phyloP scores from a whole-genome alignment of 2,329 filamentous ascomycete species.

The Calonectria fujianensis region DNA sequence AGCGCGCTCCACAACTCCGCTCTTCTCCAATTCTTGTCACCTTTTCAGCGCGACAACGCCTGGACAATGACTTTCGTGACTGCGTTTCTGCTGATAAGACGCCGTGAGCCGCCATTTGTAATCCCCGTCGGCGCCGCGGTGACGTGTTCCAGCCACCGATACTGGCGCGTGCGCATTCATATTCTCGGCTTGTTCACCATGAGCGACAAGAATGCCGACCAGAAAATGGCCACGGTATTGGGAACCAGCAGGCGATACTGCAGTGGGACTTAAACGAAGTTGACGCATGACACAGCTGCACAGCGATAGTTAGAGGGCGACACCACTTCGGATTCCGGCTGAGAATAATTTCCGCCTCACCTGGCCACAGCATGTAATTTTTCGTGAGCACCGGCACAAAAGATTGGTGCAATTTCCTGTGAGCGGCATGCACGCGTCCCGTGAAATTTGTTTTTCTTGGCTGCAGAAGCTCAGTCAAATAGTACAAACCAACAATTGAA shows the following conservation, averaged over 20 bases:
- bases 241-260: constrained; percentile 22
- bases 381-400: constrained; percentile 1
- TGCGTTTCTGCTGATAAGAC: not conserved
- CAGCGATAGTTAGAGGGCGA: not conserved
- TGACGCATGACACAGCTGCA: constrained; percentile 11
- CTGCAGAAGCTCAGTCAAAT: constrained; percentile 5
- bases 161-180: not conserved
- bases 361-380: constrained; percentile 22
- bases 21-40: not conserved
- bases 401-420: not conserved
- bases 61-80: not conserved
- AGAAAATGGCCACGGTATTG: constrained; percentile 20
- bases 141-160: not conserved
- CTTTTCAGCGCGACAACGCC: not conserved
- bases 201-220: constrained; percentile 19
- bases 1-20: constrained; percentile 8
- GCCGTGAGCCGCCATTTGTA: not conserved
- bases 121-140: not conserved
- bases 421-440: not conserved
- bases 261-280: constrained; percentile 17
- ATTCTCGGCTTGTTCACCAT: not conserved
- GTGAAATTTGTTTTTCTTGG: not conserved
- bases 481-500: constrained; percentile 11
- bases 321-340: not conserved
- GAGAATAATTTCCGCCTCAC: not conserved